A percentile compares a stretch with the other conserved stretches of the same genome.
These are phyloP conservation scores for Carpinus fangiana DNA, from an alignment of 306 rosid species.

Conservation along the genomic window DNA sequence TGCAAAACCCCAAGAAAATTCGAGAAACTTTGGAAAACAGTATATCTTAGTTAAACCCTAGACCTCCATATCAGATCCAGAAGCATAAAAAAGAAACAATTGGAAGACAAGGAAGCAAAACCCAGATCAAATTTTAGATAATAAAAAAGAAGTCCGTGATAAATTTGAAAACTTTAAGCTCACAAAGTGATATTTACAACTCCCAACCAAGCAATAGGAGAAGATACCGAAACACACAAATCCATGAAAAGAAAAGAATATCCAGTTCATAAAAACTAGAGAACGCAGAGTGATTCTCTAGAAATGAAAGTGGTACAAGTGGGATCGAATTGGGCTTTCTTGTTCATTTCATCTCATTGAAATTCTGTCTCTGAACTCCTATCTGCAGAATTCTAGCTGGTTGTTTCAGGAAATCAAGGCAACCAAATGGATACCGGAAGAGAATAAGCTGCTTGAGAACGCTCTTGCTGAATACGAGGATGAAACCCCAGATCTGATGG, in stretches of 20 bases:
- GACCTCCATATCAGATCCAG: slow-evolving; percentile 47
- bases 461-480: too few species aligned
- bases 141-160: background rate
- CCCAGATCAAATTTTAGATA: slow-evolving; percentile 32
- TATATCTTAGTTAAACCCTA: slow-evolving; percentile 44
- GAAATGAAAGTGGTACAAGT: slow-evolving; percentile 2
- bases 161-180: background rate
- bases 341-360: background rate
- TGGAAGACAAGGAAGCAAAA: slow-evolving; percentile 12
- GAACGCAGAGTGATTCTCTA: background rate
- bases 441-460: too few species aligned
- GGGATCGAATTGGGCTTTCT: slow-evolving; percentile 11
- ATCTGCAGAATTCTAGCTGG: too few species aligned
- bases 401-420: too few species aligned
- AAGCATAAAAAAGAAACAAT: slow-evolving; percentile 11
- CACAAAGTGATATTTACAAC: background rate
- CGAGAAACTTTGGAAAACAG: slow-evolving; percentile 20
- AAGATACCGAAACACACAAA: background rate
- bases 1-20: slow-evolving; percentile 46
- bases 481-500: too few species aligned
- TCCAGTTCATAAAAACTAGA: background rate
- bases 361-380: too few species aligned
- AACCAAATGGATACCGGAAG: too few species aligned
- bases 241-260: background rate
- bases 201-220: background rate